A percentile compares a stretch with the other conserved stretches of the same genome.
Conservation (phyloP, 2,329 filamentous ascomycete genomes). For the Aspergillus japonicus region DNA sequence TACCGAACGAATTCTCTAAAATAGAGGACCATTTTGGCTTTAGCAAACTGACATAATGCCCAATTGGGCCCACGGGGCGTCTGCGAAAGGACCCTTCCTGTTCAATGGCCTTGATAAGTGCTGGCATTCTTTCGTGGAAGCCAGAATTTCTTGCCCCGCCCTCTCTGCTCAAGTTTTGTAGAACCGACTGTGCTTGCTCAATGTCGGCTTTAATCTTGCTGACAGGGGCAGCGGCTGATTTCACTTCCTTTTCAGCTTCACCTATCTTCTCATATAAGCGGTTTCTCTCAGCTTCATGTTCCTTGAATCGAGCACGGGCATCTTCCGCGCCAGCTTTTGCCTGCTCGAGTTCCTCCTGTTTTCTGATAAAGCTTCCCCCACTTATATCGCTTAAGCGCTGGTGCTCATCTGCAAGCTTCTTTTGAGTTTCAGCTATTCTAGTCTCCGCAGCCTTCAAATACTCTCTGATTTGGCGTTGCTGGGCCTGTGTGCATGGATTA, state of each 20-base stretch:
- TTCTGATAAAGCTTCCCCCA: slow-evolving; percentile 66
- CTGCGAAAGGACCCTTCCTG: slow-evolving; percentile 66
- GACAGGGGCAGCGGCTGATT: slow-evolving; percentile 25
- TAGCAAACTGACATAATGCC: slow-evolving; percentile 70
- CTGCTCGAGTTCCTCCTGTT: slow-evolving; percentile 58
- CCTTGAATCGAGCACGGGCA: slow-evolving; percentile 44
- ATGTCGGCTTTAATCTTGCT: slow-evolving; percentile 56
- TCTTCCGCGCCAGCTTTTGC: slow-evolving; percentile 53
- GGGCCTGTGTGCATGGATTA: slow-evolving; percentile 47
- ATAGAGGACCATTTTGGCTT: slow-evolving; percentile 81
- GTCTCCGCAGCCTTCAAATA: slow-evolving; percentile 56
- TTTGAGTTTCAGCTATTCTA: slow-evolving; percentile 42
- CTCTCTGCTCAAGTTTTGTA: slow-evolving; percentile 56
- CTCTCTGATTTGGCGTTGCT: slow-evolving; percentile 65
- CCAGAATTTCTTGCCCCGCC: slow-evolving; percentile 61
- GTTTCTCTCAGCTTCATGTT: slow-evolving; percentile 39
- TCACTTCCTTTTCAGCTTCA: slow-evolving; percentile 34
- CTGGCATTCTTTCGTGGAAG: slow-evolving; percentile 63
- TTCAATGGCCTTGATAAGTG: slow-evolving; percentile 67
- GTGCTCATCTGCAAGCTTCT: slow-evolving; percentile 50
- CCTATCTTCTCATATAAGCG: slow-evolving; percentile 38
- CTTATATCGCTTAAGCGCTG: slow-evolving; percentile 64
- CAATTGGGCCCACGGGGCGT: slow-evolving; percentile 80
- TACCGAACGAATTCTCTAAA: slow-evolving; percentile 74
- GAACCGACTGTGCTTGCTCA: slow-evolving; percentile 50